Evolutionary conservation across 2,329 filamentous ascomycete species (phyloP).

Genomic region (Colletotrichum horii): DNA sequence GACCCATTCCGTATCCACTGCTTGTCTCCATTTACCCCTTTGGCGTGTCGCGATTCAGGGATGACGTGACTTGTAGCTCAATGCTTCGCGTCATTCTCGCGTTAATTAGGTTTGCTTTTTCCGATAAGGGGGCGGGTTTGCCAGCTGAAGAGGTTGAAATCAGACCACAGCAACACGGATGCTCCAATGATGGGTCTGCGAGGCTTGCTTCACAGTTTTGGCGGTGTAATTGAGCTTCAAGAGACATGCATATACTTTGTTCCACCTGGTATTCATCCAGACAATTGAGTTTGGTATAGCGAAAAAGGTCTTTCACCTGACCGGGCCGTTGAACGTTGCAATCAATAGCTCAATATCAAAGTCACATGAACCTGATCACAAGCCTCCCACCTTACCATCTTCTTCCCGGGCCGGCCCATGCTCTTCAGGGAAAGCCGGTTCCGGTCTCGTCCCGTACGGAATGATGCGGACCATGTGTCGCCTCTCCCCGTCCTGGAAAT

Average conservation of each 20-base stretch:
- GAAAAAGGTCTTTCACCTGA: background rate
- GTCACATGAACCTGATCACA: background rate
- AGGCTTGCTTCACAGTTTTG: background rate
- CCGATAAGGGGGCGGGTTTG: background rate
- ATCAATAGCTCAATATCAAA: background rate
- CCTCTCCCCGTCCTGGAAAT: slow-evolving; percentile 32
- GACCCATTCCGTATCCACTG: background rate
- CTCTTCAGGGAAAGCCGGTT: slow-evolving; percentile 6
- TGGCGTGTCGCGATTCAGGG: background rate
- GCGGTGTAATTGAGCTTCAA: background rate
- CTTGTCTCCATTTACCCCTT: background rate
- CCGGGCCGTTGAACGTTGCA: background rate
- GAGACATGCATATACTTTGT: background rate
- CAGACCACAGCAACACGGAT: background rate
- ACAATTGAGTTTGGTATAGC: background rate
- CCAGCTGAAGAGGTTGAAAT: background rate
- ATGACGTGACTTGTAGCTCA: background rate
- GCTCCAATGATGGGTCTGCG: background rate
- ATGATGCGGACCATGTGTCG: slow-evolving; percentile 35
- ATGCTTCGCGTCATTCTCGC: background rate
- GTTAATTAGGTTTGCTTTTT: background rate
- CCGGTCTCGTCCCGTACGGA: slow-evolving; percentile 30
- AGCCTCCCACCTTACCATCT: background rate
- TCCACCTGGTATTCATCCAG: background rate
- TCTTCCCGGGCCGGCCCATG: background rate